phyloP scores from a whole-genome alignment of 2,329 filamentous ascomycete species.

The Penicillium nordicum region DNA sequence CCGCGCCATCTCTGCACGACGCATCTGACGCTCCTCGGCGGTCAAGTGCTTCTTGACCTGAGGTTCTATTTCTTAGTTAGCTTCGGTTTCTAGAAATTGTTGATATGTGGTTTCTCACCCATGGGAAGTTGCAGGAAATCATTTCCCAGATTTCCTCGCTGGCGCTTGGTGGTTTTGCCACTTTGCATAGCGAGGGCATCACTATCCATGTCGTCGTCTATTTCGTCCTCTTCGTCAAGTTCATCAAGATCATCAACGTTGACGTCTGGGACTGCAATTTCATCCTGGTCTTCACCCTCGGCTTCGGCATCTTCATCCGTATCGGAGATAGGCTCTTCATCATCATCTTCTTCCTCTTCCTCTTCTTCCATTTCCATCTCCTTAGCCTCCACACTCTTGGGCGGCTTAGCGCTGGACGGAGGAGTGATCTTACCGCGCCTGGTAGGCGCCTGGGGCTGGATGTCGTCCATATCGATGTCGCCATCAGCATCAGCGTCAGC shows the following conservation, averaged over 20 bases:
- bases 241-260: slow-evolving; percentile 38
- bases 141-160: slow-evolving; percentile 59
- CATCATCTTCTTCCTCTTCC: slow-evolving; percentile 40
- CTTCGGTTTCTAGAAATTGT: not conserved
- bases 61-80: slow-evolving; percentile 50
- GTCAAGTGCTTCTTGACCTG: slow-evolving; percentile 70
- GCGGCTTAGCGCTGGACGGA: slow-evolving; percentile 32
- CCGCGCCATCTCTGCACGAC: slow-evolving; percentile 69
- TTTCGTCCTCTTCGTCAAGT: slow-evolving; percentile 42
- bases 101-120: slow-evolving; percentile 35
- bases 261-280: slow-evolving; percentile 42
- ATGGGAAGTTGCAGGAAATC: slow-evolving; percentile 55
- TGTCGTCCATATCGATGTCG: slow-evolving; percentile 48
- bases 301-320: slow-evolving; percentile 47
- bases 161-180: slow-evolving; percentile 65
- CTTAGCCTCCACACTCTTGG: slow-evolving; percentile 48
- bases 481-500: slow-evolving; percentile 32
- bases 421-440: slow-evolving; percentile 40
- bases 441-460: slow-evolving; percentile 37
- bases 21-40: slow-evolving; percentile 69
- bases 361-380: slow-evolving; percentile 43
- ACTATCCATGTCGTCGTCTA: slow-evolving; percentile 44
- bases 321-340: slow-evolving; percentile 49
- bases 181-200: slow-evolving; percentile 52
- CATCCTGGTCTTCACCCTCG: slow-evolving; percentile 50